Evolutionary conservation across 192 early-diverging fungal genomes (phyloP).

Genomic region (Oehlia diaphana): DNA sequence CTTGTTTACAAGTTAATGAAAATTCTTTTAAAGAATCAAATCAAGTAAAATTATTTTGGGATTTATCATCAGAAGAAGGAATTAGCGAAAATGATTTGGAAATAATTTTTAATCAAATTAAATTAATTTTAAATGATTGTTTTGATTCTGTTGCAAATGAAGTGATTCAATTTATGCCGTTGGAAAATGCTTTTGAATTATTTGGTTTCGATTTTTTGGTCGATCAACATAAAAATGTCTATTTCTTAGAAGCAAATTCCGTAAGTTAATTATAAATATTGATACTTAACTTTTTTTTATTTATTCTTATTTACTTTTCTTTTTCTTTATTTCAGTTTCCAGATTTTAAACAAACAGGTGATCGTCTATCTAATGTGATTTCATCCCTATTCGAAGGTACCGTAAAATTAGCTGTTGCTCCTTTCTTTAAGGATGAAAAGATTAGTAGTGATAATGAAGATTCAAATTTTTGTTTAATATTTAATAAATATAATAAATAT

Average conservation of each 20-base stretch:
- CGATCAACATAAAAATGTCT: slow-evolving; percentile 50
- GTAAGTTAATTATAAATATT: slow-evolving; percentile 26
- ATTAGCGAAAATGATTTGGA: slow-evolving; percentile 39
- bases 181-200: slow-evolving; percentile 63
- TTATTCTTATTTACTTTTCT: neutral
- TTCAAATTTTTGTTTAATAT: neutral
- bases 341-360: slow-evolving; percentile 70
- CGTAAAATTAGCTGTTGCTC: slow-evolving; percentile 35
- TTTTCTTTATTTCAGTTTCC: slow-evolving; percentile 44
- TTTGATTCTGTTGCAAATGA: slow-evolving; percentile 62
- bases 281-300: too few relatives aligned
- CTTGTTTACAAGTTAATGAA: slow-evolving; percentile 57
- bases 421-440: slow-evolving; percentile 32
- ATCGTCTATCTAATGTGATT: slow-evolving; percentile 49
- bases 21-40: slow-evolving; percentile 37
- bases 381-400: slow-evolving; percentile 61
- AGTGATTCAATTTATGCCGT: slow-evolving; percentile 63
- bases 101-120: slow-evolving; percentile 56
- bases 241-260: slow-evolving; percentile 65
- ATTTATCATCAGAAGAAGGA: slow-evolving; percentile 33
- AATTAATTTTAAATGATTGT: slow-evolving; percentile 51
- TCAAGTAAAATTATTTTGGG: slow-evolving; percentile 60
- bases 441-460: neutral
- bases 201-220: slow-evolving; percentile 71
- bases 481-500: neutral